These are phyloP conservation scores for Zygosaccharomyces sapae DNA, from an alignment of 1,139 yeast genomes.

Conservation along the genomic window DNA sequence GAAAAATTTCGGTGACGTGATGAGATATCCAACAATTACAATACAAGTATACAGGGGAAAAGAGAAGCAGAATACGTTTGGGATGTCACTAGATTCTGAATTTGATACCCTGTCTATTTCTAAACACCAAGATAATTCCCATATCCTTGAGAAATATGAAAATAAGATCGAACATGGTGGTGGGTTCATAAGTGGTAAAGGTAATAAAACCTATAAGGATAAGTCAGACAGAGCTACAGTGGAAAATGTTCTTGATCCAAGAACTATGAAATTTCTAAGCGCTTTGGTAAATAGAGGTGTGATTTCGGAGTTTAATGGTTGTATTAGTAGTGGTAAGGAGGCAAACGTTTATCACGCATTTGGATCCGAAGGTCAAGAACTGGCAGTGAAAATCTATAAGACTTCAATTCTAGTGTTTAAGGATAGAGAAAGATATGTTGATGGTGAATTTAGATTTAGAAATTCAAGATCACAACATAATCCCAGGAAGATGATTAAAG, in stretches of 20 bases:
- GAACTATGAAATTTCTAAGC: constrained; percentile 78
- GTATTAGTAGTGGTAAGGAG: constrained; percentile 95
- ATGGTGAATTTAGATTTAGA: constrained; percentile 91
- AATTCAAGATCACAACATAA: constrained; percentile 81
- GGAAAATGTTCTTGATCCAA: constrained; percentile 92
- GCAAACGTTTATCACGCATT: constrained; percentile 96
- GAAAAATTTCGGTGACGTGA: constrained; percentile 14
- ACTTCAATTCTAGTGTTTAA: constrained; percentile 94
- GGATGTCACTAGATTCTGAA: constrained; percentile 26
- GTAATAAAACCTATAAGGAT: constrained; percentile 58
- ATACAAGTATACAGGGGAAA: not conserved
- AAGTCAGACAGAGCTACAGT: constrained; percentile 93
- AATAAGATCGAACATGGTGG: constrained; percentile 65
- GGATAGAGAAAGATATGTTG: constrained; percentile 92
- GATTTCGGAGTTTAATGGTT: constrained; percentile 83
- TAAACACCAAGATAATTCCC: constrained; percentile 45
- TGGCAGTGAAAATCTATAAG: constrained; percentile 90
- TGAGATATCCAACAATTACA: constrained; percentile 8
- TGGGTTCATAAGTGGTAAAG: constrained; percentile 48
- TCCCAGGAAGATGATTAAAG: constrained; percentile 94
- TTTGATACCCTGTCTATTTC: constrained; percentile 20
- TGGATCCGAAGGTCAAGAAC: constrained; percentile 58
- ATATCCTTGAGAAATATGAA: constrained; percentile 57
- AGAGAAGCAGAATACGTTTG: not conserved
- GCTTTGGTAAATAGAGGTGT: constrained; percentile 80